Base-by-base conservation (phyloP, 2,329 filamentous ascomycete species). In the Pseudogymnoascus sp. region DNA sequence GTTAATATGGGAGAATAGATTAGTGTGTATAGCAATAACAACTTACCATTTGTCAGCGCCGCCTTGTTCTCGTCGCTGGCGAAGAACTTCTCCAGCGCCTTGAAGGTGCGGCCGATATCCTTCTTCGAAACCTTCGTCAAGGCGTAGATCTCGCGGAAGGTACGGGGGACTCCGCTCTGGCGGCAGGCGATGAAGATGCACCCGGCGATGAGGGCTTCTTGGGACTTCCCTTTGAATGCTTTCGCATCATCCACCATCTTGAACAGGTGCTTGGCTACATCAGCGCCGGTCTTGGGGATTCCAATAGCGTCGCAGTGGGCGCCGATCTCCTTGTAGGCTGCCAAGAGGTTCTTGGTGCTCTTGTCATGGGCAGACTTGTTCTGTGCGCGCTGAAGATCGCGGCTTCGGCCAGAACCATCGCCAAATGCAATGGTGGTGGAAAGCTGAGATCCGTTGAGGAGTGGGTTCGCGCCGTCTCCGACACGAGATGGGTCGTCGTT, bases 181-280 rank as follows among this genome's bases (percentile, higher is more conserved):
- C 95, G 91, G 75, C 93, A 97, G 42, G 95, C 92, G 70, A 99
- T 93, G 80, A 99, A 97, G 76, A 99, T 95, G 77, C 93, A 97
- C 5, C 93, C 92, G 4, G 95, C 95, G 69, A 97, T 93, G 69
- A 99, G 89, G 63, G 91, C 90, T 70, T 97, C 93, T 73, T 93
- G 89, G 0, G 90, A 89, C 78, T 99, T 99, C 73, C 93, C 93
- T 79, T 96, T 96, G 83, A 97, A 92, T 63, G 92, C 84, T 75
- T 93, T 93, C 73, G 89, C 88, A 76, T 99, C 95, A 70, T 96
- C 92, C 23, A 93, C 90, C 64, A 95, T 84, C 80, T 97, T 97
- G 84, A 89, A 99, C 67, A 97, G 88, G 74, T 96, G 90, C 80
- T 97, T 97, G 66, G 95, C 92, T 1, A 89, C 90, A 72, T 97